Conservation (phyloP, 2,329 filamentous ascomycete species). For the Botrytis fragariae region DNA sequence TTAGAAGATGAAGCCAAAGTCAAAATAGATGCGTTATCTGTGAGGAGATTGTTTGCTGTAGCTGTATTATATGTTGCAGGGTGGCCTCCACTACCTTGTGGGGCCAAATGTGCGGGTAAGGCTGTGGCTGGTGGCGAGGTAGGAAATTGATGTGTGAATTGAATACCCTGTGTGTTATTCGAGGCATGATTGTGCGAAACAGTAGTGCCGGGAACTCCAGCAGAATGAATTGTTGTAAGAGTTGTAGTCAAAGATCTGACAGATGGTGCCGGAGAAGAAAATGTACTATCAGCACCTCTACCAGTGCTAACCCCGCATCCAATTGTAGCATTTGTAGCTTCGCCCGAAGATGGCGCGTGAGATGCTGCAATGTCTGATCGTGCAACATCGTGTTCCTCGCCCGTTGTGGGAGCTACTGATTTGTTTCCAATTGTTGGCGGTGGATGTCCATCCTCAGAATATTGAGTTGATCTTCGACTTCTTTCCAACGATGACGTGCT, state of each 20-base stretch:
- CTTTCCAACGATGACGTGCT: constrained; percentile 54
- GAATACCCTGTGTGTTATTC: constrained; percentile 44
- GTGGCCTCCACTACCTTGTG: constrained; percentile 47
- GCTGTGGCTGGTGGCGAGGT: constrained; percentile 65
- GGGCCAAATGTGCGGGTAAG: constrained; percentile 67
- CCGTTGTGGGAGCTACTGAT: constrained; percentile 60
- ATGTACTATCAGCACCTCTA: constrained; percentile 72
- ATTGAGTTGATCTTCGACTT: constrained; percentile 59
- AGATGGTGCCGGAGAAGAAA: constrained; percentile 79
- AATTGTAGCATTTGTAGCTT: constrained; percentile 71
- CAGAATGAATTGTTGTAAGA: constrained; percentile 80
- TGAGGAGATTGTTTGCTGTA: constrained; percentile 77
- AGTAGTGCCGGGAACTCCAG: constrained; percentile 51
- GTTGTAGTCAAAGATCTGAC: constrained; percentile 79
- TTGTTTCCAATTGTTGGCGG: constrained; percentile 62
- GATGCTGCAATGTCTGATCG: constrained; percentile 75
- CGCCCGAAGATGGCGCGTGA: constrained; percentile 62
- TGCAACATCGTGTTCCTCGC: constrained; percentile 66
- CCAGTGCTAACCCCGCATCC: constrained; percentile 64
- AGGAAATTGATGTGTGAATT: constrained; percentile 65
- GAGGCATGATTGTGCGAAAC: constrained; percentile 42
- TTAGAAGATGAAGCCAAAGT: constrained; percentile 82
- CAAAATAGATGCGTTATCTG: constrained; percentile 82
- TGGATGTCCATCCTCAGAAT: constrained; percentile 59
- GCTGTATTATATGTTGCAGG: constrained; percentile 74